Evolutionary conservation across 805 yeast species (phyloP).

Genomic region (Saccharomyces eubayanus): DNA sequence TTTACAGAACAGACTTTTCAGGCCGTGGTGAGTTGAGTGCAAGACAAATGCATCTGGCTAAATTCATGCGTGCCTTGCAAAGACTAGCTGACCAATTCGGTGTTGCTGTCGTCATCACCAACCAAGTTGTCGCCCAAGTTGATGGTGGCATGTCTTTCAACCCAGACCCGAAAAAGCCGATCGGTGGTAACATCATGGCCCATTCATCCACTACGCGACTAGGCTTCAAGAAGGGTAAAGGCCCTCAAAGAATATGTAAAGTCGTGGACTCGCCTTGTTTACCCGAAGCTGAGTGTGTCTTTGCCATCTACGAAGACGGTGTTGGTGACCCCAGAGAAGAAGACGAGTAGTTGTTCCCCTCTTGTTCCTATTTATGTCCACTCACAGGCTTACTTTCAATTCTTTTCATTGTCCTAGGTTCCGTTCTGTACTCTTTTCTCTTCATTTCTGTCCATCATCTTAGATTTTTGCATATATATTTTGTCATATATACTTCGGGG

Average conservation of each 20-base stretch:
- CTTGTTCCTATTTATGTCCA: neutral
- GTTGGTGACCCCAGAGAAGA: slow-evolving; percentile 91
- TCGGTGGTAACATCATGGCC: slow-evolving; percentile 96
- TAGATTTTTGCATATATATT: neutral
- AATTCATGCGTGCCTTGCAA: slow-evolving; percentile 84
- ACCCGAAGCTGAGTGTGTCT: slow-evolving; percentile 90
- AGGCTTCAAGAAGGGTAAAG: slow-evolving; percentile 83
- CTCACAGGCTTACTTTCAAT: neutral
- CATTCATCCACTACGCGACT: slow-evolving; percentile 93
- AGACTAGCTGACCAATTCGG: slow-evolving; percentile 96
- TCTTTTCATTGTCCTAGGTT: neutral
- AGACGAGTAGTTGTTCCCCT: slow-evolving; percentile 35
- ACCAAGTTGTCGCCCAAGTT: slow-evolving; percentile 96
- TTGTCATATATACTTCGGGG: neutral
- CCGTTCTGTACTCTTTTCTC: neutral
- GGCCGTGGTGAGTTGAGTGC: slow-evolving; percentile 96
- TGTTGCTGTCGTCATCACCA: slow-evolving; percentile 89
- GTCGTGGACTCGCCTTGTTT: slow-evolving; percentile 94
- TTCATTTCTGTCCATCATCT: neutral
- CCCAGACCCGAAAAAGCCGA: slow-evolving; percentile 96
- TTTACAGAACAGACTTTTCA: slow-evolving; percentile 86
- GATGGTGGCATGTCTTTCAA: slow-evolving; percentile 77
- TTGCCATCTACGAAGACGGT: slow-evolving; percentile 95
- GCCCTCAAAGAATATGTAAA: slow-evolving; percentile 87
- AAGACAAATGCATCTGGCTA: slow-evolving; percentile 89